A percentile compares a stretch with the other conserved stretches of the same genome.
Evolutionary conservation across 2,329 filamentous ascomycete species (phyloP).

Genomic region (Trichoderma hamatum): DNA sequence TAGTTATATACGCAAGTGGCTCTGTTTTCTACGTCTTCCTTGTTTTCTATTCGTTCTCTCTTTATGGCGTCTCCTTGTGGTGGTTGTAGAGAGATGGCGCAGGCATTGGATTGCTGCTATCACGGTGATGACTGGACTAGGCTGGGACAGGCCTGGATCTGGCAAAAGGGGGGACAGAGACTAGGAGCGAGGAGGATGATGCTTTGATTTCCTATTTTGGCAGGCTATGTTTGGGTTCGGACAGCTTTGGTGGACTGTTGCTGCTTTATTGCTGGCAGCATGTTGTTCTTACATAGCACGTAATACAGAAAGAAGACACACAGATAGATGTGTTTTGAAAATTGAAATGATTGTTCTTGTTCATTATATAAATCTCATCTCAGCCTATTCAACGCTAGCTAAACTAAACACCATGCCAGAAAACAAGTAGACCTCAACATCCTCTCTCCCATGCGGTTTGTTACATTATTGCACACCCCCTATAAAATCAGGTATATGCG

Average conservation of each 20-base stretch:
- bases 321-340: background rate
- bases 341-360: slow-evolving; percentile 9
- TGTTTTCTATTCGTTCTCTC: background rate
- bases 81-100: no score
- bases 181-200: background rate
- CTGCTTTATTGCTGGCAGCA: background rate
- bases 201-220: background rate
- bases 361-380: slow-evolving; percentile 11
- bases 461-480: background rate
- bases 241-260: background rate
- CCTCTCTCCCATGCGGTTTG: background rate
- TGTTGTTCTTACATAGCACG: background rate
- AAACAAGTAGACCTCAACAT: background rate
- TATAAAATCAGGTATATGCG: background rate
- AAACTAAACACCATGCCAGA: background rate
- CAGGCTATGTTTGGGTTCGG: background rate
- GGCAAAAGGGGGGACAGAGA: background rate
- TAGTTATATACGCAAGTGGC: background rate
- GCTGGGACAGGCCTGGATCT: background rate
- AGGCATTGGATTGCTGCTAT: background rate
- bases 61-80: background rate
- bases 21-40: background rate
- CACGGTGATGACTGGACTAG: background rate
- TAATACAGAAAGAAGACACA: background rate
- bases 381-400: slow-evolving; percentile 13